Base-by-base conservation (phyloP, 495 filamentous ascomycete species). In the Tirmania nivea region DNA sequence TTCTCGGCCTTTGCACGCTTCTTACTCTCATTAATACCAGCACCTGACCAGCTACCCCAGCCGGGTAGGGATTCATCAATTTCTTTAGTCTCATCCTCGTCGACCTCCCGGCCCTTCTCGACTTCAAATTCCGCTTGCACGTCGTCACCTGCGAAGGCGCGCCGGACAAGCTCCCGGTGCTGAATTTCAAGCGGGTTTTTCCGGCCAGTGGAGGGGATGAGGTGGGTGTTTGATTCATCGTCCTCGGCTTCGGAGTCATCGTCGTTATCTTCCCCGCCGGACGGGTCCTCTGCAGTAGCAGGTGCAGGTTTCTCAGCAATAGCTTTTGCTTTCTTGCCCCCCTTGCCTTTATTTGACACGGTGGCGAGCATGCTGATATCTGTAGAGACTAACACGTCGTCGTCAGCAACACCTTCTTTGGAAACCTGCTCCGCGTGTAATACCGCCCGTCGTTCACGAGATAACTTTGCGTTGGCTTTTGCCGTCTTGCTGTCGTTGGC, bases 31-130 rank as follows among this genome's bases (percentile, higher is more conserved):
- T 74, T 74, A 39, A 96, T 69, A 7, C 89, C 90, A 34, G 80
- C 78, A 50, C 90, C 90, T 10, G 79, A 73, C 90, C 90, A 87
- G 67, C 69, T 77, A 56, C 90, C 90, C 90, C 90, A 97, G 52
- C 90, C 90, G 1, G 86, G 85, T 2, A 97, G 72, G 3, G 12
- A 6, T 19, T 6, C 14, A 19, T 14, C 12, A 14, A 19, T 8
- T 19, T 45, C 17, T 14, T 45, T 14, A 0, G 84, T 86, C 52
- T 83, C 81, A 65, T 92, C 86, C 19, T 87, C 68, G 34, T 85
- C 72, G 66, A 94, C 78, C 14, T 14, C 39, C 14, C 5, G 14
- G 55, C 94, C 85, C 65, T 97, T 95, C 58, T 95, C 90, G 31
- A 74, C 71, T 55, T 76, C 74, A 64, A 97, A 95, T 50, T 85